Conservation (phyloP, 2,329 filamentous ascomycete species). For the Trichoderma arundinaceum region DNA sequence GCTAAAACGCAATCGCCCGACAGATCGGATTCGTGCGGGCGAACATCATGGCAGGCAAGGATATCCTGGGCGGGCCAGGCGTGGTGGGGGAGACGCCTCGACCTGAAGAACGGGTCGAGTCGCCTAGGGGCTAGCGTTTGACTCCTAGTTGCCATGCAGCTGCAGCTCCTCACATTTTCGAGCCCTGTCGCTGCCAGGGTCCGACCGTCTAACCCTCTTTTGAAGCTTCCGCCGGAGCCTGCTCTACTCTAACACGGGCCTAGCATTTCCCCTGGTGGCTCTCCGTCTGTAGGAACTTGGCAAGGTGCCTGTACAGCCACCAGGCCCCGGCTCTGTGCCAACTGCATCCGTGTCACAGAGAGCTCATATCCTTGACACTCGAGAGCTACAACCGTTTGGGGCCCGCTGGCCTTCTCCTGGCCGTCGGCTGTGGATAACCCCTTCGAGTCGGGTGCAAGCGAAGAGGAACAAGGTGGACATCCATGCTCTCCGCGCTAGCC, state of each 20-base stretch:
- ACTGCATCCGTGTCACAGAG: conserved; percentile 35
- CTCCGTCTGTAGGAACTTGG: background rate
- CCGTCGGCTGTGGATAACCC: conserved; percentile 22
- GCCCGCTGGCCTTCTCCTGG: conserved; percentile 26
- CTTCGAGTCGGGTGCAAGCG: conserved; percentile 30
- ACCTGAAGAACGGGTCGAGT: conserved; percentile 28
- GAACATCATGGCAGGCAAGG: conserved; percentile 32
- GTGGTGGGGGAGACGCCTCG: conserved; percentile 30
- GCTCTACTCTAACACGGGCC: conserved; percentile 13
- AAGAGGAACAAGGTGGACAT: conserved; percentile 20
- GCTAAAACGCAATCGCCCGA: conserved; percentile 32
- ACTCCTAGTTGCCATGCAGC: conserved; percentile 27
- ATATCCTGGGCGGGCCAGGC: conserved; percentile 12
- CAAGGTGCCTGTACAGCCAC: conserved; percentile 21
- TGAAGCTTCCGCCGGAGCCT: conserved; percentile 26
- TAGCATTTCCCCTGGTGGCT: conserved; percentile 17
- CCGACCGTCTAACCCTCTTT: conserved; percentile 23
- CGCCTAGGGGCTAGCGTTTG: conserved; percentile 31
- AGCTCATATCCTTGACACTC: conserved; percentile 33
- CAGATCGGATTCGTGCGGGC: conserved; percentile 31
- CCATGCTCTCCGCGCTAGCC: conserved; percentile 25
- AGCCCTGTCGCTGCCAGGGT: conserved; percentile 10
- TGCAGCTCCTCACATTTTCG: conserved; percentile 4
- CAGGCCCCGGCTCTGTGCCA: conserved; percentile 8
- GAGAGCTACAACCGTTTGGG: conserved; percentile 24